Percentiles rank a stretch among this genome's conserved stretches.
phyloP scores from a whole-genome alignment of 805 yeast species.

The Gaillardinia entomophila region DNA sequence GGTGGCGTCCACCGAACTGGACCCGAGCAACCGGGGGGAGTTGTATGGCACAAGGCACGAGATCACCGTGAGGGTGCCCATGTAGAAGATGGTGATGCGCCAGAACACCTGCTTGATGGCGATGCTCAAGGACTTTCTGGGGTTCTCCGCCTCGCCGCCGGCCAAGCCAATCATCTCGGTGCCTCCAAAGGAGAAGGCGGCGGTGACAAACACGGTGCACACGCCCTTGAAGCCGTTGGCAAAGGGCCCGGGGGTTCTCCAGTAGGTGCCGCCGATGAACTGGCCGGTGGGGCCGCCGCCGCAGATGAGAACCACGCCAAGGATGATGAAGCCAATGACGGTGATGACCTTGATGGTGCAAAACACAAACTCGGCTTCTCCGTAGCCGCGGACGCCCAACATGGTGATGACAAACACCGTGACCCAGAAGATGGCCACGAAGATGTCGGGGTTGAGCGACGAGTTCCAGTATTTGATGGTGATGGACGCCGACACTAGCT shows the following conservation, averaged over 20 bases:
- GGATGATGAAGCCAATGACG: conserved; percentile 51
- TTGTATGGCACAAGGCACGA: conserved; percentile 2
- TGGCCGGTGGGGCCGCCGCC: conserved; percentile 37
- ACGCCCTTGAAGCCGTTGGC: conserved; percentile 18
- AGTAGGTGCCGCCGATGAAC: conserved; percentile 15
- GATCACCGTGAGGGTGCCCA: conserved; percentile 1
- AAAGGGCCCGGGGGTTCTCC: conserved; percentile 17
- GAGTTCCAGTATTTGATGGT: conserved; percentile 50
- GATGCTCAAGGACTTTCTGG: conserved; percentile 1
- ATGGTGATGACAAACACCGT: conserved; percentile 41
- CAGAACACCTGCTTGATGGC: conserved; percentile 4
- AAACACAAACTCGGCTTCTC: conserved; percentile 61
- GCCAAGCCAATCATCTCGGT: conserved; percentile 4
- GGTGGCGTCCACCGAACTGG: conserved; percentile 6
- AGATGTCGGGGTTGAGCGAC: conserved; percentile 47
- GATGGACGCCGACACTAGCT: conserved; percentile 58
- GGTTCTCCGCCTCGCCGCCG: conserved; percentile 3
- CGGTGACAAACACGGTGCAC: conserved; percentile 13
- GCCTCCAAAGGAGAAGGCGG: conserved; percentile 4
- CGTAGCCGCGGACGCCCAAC: conserved; percentile 53
- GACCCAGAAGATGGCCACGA: conserved; percentile 54
- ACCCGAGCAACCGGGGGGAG: background rate
- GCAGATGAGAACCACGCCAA: conserved; percentile 46
- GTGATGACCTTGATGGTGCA: conserved; percentile 61
- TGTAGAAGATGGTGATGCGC: conserved; percentile 3